A percentile compares a stretch with the other conserved stretches of the same genome.
These are phyloP conservation scores for Pleomassaria siparia DNA, from an alignment of 2,329 filamentous ascomycete species.

Conservation along the genomic window DNA sequence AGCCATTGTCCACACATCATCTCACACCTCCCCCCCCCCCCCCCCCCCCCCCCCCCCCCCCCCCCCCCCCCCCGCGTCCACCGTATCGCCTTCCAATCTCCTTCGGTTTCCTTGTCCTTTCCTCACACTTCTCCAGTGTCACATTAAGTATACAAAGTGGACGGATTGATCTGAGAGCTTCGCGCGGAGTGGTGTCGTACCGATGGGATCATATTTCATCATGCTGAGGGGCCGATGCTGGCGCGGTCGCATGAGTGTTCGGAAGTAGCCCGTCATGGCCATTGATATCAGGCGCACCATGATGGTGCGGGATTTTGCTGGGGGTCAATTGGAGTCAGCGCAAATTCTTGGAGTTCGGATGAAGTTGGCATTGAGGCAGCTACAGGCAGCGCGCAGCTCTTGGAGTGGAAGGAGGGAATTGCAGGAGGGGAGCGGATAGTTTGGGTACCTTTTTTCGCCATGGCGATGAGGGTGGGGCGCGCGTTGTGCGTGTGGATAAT, in stretches of 20 bases:
- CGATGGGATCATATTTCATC: constrained; percentile 98
- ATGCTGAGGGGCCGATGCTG: constrained; percentile 84
- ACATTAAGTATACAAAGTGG: too few species aligned
- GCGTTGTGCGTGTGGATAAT: background rate
- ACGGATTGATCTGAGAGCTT: too few species aligned
- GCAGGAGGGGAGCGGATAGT: background rate
- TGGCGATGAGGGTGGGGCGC: constrained; percentile 11
- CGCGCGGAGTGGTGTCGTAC: constrained; percentile 54
- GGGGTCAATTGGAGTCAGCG: constrained; percentile 19
- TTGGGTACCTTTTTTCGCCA: constrained; percentile 40
- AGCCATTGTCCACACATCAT: constrained; percentile 12
- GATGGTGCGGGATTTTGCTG: constrained; percentile 89
- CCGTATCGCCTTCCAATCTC: too few species aligned
- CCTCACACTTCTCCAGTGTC: too few species aligned
- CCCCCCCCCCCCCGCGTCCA: too few species aligned
- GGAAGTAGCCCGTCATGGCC: constrained; percentile 98
- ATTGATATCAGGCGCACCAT: constrained; percentile 94
- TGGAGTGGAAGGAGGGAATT: background rate
- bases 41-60: too few species aligned
- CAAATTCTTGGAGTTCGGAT: constrained; percentile 1
- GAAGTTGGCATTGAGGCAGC: background rate
- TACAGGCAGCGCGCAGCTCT: background rate
- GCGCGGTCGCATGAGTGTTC: constrained; percentile 82
- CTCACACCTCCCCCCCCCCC: too few species aligned
- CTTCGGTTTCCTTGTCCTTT: too few species aligned